Evolutionary conservation across 192 early-diverging fungal genomes (phyloP).

Genomic region (Entomortierella parvispora): DNA sequence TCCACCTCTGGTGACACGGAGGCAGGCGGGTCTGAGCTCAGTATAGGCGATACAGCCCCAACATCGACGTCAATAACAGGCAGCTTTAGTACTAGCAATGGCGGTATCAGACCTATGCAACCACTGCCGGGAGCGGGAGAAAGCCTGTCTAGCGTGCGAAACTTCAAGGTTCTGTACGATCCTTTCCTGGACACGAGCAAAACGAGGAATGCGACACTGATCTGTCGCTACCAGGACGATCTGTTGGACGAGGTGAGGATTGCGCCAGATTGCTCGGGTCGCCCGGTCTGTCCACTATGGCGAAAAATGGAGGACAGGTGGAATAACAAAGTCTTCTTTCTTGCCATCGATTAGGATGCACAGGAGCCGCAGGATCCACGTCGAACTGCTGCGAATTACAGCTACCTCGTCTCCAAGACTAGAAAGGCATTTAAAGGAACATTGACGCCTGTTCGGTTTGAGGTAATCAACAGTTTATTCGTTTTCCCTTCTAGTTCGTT

Average conservation of each 20-base stretch:
- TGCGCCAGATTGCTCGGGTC: no score
- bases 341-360: slow-evolving; percentile 18
- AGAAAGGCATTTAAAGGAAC: slow-evolving; percentile 45
- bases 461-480: slow-evolving; percentile 22
- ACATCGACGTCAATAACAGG: background rate
- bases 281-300: no score
- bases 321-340: no score
- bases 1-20: no score
- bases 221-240: slow-evolving; percentile 52
- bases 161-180: slow-evolving; percentile 46
- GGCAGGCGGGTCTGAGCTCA: no score
- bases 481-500: no score
- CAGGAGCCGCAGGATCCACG: slow-evolving; percentile 41
- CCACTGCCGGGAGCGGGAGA: slow-evolving; percentile 1
- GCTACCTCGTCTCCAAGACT: slow-evolving; percentile 45
- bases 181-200: slow-evolving; percentile 49
- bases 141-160: slow-evolving; percentile 17
- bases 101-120: no score
- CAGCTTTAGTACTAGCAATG: no score
- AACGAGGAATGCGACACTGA: slow-evolving; percentile 29
- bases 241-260: slow-evolving; percentile 48
- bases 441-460: slow-evolving; percentile 31
- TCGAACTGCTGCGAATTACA: slow-evolving; percentile 46
- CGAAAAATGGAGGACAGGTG: no score
- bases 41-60: no score